phyloP scores from a whole-genome alignment of 768 basidiomycete species.

The Leccinellum rugosiceps region DNA sequence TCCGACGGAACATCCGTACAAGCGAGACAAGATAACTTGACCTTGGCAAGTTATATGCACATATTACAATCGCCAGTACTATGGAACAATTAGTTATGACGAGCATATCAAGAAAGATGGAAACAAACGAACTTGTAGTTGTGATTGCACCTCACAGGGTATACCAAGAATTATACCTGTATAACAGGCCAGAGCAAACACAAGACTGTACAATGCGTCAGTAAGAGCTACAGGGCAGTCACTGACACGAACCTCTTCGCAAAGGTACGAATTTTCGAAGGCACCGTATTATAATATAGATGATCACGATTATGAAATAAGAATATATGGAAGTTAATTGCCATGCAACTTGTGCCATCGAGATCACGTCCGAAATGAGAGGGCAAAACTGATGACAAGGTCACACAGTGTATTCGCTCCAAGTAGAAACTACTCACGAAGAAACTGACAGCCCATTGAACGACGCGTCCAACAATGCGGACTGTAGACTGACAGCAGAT shows the following conservation, averaged over 20 bases:
- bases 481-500: constrained; percentile 1
- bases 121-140: neutral
- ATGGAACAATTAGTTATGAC: neutral
- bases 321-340: constrained; percentile 16
- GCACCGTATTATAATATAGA: constrained; percentile 1
- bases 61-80: constrained; percentile 6
- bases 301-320: constrained; percentile 8
- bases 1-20: neutral
- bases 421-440: constrained; percentile 13
- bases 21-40: no score
- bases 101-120: neutral
- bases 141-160: neutral
- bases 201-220: constrained; percentile 5
- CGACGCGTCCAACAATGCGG: neutral
- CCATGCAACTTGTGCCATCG: constrained; percentile 10
- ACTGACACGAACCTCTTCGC: constrained; percentile 7
- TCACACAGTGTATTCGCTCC: neutral
- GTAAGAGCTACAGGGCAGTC: neutral
- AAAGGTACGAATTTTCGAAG: constrained; percentile 3
- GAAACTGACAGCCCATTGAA: constrained; percentile 20
- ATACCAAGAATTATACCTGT: constrained; percentile 1
- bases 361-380: constrained; percentile 20
- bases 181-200: neutral
- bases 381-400: constrained; percentile 15
- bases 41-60: neutral